Evolutionary conservation across 2,329 filamentous ascomycete genomes (phyloP).

Genomic region (Dactylonectria macrodidyma): DNA sequence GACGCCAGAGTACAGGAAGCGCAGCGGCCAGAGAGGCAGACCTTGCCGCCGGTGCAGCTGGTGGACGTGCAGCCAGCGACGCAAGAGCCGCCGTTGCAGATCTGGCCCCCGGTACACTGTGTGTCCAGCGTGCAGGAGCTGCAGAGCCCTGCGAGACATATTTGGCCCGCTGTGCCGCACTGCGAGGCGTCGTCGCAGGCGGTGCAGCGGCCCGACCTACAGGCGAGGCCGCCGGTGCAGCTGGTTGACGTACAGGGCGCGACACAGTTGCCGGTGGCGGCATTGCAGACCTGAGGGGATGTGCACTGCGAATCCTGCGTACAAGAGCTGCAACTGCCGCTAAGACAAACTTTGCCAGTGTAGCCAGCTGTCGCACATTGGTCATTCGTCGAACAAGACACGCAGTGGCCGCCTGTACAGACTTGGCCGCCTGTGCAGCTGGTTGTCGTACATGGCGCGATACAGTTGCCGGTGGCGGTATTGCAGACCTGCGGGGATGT

Average conservation of each 20-base stretch:
- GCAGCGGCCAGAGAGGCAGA: constrained; percentile 1
- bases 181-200: constrained; percentile 4
- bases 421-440: background rate
- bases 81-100: background rate
- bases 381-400: background rate
- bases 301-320: background rate
- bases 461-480: constrained; percentile 8
- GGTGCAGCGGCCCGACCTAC: constrained; percentile 21
- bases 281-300: constrained; percentile 13
- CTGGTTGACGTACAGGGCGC: constrained; percentile 17
- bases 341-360: background rate
- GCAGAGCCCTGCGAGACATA: constrained; percentile 25
- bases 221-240: constrained; percentile 31
- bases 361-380: constrained; percentile 8
- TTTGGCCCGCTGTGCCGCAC: constrained; percentile 20
- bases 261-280: constrained; percentile 13
- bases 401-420: background rate
- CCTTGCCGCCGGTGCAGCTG: background rate
- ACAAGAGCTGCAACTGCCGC: background rate
- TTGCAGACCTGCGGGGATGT: background rate
- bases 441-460: background rate
- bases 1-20: background rate
- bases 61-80: background rate
- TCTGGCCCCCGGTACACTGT: constrained; percentile 5
- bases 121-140: constrained; percentile 20